Evolutionary conservation across 495 filamentous ascomycete species (phyloP).

Genomic region (Penicillium soppii): DNA sequence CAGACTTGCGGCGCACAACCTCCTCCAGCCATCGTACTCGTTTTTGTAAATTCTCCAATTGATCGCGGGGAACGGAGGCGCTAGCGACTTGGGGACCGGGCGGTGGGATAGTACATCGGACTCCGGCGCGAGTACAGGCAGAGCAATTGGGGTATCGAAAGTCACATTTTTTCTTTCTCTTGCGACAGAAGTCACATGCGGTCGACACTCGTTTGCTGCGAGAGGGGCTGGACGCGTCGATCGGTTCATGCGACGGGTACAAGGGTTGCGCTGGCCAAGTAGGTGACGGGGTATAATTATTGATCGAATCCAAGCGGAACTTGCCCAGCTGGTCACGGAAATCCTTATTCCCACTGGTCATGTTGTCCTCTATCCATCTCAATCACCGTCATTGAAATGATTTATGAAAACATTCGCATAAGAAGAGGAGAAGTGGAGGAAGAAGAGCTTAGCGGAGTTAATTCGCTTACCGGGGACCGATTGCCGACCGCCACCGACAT

Average conservation of each 20-base stretch:
- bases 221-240: slow-evolving; percentile 5
- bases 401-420: background rate
- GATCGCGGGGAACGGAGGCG: slow-evolving; percentile 44
- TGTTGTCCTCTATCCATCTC: slow-evolving; percentile 36
- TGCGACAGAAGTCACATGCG: slow-evolving; percentile 54
- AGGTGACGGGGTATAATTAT: slow-evolving; percentile 14
- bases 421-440: background rate
- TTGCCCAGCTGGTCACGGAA: slow-evolving; percentile 48
- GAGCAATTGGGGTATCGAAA: slow-evolving; percentile 54
- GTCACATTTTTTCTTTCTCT: slow-evolving; percentile 56
- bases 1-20: slow-evolving; percentile 39
- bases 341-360: slow-evolving; percentile 40
- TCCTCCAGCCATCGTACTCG: slow-evolving; percentile 52
- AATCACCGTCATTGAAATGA: slow-evolving; percentile 4
- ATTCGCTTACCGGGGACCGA: slow-evolving; percentile 4
- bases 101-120: slow-evolving; percentile 49
- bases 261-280: slow-evolving; percentile 11
- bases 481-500: background rate
- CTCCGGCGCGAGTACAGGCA: slow-evolving; percentile 50
- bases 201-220: slow-evolving; percentile 47
- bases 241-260: slow-evolving; percentile 10
- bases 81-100: slow-evolving; percentile 43
- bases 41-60: slow-evolving; percentile 53
- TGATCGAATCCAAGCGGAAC: slow-evolving; percentile 42
- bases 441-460: slow-evolving; percentile 4